Evolutionary conservation across 306 rosid species (phyloP), one percentile per base, ranked within the genome.

Genomic region (Quercus variabilis): DNA sequence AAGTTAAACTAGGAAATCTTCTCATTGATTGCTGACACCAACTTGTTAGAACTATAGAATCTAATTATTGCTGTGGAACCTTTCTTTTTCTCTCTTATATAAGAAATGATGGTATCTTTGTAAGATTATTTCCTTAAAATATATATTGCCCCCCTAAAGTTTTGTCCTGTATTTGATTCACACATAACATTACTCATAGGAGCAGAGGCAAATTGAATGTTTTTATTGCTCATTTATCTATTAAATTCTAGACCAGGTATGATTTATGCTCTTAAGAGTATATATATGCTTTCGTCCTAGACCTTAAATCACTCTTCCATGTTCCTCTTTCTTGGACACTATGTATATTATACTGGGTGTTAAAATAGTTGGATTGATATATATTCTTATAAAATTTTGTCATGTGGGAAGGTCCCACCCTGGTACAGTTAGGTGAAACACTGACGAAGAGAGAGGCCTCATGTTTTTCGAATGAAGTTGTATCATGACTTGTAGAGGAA

Each of bases 371-470:
- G 49, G 25, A 31, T 18, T 65, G 49, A 41, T 41, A 67, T 33
- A 67, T 67, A 33, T 33, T 33, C 26, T 52, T 20, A 35, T 60
- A 31, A 31, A 73, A 76, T 57, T 56, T 76, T 49, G 77, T 38
- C 79, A 65, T 76, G 81, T 57, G 74, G 78, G 84, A 65, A 82
- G 89, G 85, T 74, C 81, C 62, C 70, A 62, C 33, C 0, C 2
- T 30, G 4, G 41, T 14, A 28, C 21, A 28, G 41, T 63, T 63
- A n/a, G 19, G 69, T 28, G 69, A 63, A 30, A 63, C 43, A 63
- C 6, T 63, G 43, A 26, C 43, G 5, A 25, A 21, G 1, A 58
- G 12, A 9, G 17, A 25, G 31, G 4, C 67, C 6, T 60, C 33
- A 23, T 25, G 68, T 62, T 26, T 62, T 17, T 62, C 9, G 19